These are phyloP conservation scores for Chara braunii DNA, from an alignment of 139 green algal genomes.

Conservation along the genomic window DNA sequence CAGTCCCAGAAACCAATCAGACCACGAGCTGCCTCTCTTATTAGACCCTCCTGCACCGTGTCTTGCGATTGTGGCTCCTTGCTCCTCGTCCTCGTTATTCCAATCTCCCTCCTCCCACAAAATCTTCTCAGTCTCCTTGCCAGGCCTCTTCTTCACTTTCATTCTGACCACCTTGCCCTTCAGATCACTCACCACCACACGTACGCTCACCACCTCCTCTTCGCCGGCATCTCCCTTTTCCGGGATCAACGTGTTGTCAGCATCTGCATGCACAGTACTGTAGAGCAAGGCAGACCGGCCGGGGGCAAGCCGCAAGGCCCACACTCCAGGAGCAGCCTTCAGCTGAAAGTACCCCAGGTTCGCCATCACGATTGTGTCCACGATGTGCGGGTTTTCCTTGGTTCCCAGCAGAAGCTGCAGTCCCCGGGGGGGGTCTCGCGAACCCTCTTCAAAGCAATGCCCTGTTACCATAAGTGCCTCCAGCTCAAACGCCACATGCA, in stretches of 20 bases:
- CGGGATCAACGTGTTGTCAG: neutral
- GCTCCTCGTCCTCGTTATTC: conserved; percentile 17
- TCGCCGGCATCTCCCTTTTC: neutral
- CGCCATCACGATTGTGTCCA: conserved; percentile 92
- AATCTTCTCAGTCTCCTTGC: conserved; percentile 65
- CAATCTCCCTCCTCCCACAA: conserved; percentile 40
- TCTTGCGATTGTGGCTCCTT: too few species aligned
- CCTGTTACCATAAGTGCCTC: conserved; percentile 83
- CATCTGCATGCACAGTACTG: too few species aligned
- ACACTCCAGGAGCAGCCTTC: conserved; percentile 70
- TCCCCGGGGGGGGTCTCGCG: conserved; percentile 59
- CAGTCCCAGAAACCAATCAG: too few species aligned
- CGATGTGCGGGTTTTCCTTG: conserved; percentile 21
- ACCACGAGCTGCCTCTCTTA: too few species aligned
- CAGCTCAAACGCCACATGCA: conserved; percentile 76
- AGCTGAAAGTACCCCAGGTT: conserved; percentile 99
- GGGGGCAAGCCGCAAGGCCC: conserved; percentile 57
- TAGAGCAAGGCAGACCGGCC: conserved; percentile 46
- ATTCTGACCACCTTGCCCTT: conserved; percentile 65
- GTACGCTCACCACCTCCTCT: conserved; percentile 1
- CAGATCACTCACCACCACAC: conserved; percentile 34
- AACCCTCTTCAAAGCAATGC: conserved; percentile 28
- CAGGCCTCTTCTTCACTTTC: conserved; percentile 62
- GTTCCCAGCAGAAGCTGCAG: conserved; percentile 81
- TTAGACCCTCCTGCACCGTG: too few species aligned